Evolutionary conservation across 2,329 filamentous ascomycete genomes (phyloP).

Genomic region (Delphinella strobiligena): DNA sequence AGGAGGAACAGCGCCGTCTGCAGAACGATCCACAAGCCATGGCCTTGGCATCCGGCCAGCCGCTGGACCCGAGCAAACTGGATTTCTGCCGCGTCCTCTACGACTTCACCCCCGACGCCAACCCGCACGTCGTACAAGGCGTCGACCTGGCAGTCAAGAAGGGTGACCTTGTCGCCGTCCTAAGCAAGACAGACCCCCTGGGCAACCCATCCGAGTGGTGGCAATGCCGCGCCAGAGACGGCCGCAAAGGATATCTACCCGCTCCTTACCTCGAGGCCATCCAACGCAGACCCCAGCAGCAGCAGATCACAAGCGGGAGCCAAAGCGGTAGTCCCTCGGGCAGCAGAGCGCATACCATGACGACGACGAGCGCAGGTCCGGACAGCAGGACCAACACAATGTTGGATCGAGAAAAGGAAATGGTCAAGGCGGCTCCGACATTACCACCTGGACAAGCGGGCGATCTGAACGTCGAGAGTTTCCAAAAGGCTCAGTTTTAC

Average conservation of each 20-base stretch:
- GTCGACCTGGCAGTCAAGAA: constrained; percentile 88
- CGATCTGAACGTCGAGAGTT: constrained; percentile 56
- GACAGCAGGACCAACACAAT: constrained; percentile 32
- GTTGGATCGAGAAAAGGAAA: constrained; percentile 31
- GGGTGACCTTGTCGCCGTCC: constrained; percentile 86
- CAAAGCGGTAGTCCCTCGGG: constrained; percentile 28
- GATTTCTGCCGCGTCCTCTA: constrained; percentile 94
- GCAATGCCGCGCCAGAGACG: constrained; percentile 83
- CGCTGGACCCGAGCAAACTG: constrained; percentile 76
- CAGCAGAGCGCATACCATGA: constrained; percentile 45
- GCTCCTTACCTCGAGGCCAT: constrained; percentile 78
- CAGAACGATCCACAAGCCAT: constrained; percentile 33
- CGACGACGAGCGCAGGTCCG: constrained; percentile 24
- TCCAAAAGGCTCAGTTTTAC: constrained; percentile 54
- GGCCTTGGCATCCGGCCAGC: constrained; percentile 32
- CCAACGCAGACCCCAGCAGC: constrained; percentile 39
- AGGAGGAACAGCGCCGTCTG: constrained; percentile 56
- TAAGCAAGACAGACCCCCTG: constrained; percentile 83
- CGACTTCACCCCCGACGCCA: constrained; percentile 77
- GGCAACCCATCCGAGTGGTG: constrained; percentile 95
- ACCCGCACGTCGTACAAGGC: constrained; percentile 40
- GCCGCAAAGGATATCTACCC: constrained; percentile 82
- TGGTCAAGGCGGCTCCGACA: constrained; percentile 16
- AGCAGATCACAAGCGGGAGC: constrained; percentile 31
- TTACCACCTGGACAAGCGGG: constrained; percentile 45